These are phyloP conservation scores for Mortierella sp. DNA, from an alignment of 371 early-diverging fungal genomes.

Conservation along the genomic window DNA sequence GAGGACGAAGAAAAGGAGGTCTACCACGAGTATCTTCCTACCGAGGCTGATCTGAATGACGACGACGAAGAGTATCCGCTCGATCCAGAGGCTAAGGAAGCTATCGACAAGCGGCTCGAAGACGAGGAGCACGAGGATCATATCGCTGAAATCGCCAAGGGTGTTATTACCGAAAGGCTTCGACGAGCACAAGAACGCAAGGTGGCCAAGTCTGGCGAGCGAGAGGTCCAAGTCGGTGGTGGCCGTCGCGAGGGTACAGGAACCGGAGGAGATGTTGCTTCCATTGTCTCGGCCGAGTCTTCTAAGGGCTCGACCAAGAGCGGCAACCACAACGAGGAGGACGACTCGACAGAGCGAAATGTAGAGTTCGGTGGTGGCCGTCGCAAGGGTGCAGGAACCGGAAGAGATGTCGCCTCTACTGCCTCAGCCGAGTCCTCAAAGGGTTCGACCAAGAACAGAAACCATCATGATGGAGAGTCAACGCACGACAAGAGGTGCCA, in stretches of 20 bases:
- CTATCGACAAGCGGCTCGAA: slow-evolving; percentile 2
- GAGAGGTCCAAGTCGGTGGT: slow-evolving; percentile 2
- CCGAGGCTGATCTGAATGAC: not conserved
- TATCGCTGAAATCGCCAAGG: not conserved
- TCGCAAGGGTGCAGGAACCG: not conserved
- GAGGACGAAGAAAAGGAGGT: not conserved
- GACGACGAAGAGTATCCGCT: not conserved
- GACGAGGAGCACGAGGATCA: not conserved
- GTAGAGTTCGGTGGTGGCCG: no score
- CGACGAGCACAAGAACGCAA: not conserved
- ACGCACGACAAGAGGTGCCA: slow-evolving; percentile 3
- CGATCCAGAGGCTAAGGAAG: not conserved
- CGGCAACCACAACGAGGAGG: not conserved
- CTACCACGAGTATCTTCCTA: not conserved
- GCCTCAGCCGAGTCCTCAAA: not conserved
- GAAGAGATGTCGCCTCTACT: not conserved
- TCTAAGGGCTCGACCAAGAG: not conserved
- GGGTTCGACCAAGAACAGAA: not conserved
- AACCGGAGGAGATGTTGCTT: not conserved
- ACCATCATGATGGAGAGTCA: not conserved
- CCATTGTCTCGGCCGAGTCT: not conserved
- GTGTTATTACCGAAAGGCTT: not conserved
- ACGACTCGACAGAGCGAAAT: no score
- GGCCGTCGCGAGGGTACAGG: not conserved
- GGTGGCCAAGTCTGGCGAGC: not conserved